These are phyloP conservation scores for Beauveria brongniartii DNA, from an alignment of 2,329 filamentous ascomycete genomes.

Conservation along the genomic window DNA sequence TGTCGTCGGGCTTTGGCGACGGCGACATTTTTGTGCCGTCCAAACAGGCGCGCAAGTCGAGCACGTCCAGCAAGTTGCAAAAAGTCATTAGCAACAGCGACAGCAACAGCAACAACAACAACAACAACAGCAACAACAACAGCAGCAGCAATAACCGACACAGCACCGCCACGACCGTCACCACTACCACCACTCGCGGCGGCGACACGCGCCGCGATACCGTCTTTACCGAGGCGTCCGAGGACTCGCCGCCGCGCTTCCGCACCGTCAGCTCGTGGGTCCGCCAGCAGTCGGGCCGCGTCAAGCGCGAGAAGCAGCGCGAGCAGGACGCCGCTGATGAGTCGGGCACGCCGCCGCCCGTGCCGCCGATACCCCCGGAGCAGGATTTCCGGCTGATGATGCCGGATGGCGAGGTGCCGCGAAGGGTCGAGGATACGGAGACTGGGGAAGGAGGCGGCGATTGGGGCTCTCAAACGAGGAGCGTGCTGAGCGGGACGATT, in stretches of 20 bases:
- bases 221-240: conserved; percentile 43
- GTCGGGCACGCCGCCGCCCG: conserved; percentile 28
- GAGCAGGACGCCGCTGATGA: conserved; percentile 19
- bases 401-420: conserved; percentile 39
- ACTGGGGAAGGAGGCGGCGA: not conserved
- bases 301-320: conserved; percentile 39
- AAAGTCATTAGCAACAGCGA: not conserved
- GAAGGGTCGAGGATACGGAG: conserved; percentile 28
- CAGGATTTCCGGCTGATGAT: conserved; percentile 43
- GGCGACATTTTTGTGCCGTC: conserved; percentile 46
- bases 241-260: conserved; percentile 48
- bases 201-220: conserved; percentile 33
- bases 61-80: conserved; percentile 7
- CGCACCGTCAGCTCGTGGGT: conserved; percentile 56
- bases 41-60: conserved; percentile 14
- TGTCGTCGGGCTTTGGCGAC: conserved; percentile 58
- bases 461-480: not conserved
- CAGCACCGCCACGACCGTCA: conserved; percentile 8
- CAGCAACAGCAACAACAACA: conserved; percentile 4
- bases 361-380: conserved; percentile 36
- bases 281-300: conserved; percentile 50
- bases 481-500: not conserved
- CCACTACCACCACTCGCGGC: not conserved
- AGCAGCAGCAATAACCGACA: not conserved
- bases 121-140: not conserved